Conservation (phyloP, 192 early-diverging fungal genomes). For the Entrophospora sp. region DNA sequence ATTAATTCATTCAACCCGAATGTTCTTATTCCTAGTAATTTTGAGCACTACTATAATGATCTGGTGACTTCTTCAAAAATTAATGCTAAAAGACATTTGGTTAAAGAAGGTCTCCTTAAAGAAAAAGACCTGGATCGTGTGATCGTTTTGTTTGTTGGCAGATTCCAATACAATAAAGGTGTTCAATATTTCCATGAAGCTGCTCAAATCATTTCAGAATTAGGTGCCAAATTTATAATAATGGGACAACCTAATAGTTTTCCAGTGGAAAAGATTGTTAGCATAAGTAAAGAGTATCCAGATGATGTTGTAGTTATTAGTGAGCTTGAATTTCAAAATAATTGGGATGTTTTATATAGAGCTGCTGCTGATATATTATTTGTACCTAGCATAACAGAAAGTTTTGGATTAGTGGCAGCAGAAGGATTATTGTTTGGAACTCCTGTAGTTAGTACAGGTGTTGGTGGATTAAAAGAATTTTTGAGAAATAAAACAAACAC, state of each 20-base stretch:
- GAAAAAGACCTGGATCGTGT: constrained; percentile 31
- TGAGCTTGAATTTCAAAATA: constrained; percentile 28
- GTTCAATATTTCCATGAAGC: constrained; percentile 37
- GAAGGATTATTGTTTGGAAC: constrained; percentile 50
- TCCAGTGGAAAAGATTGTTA: constrained; percentile 31
- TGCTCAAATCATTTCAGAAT: constrained; percentile 23
- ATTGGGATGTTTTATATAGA: constrained; percentile 40
- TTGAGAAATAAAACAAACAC: constrained; percentile 37
- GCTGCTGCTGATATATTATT: constrained; percentile 45
- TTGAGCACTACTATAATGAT: neutral
- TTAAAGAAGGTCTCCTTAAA: constrained; percentile 26
- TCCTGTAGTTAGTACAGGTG: constrained; percentile 40
- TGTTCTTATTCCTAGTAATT: neutral
- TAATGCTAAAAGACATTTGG: constrained; percentile 39
- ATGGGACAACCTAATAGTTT: constrained; percentile 48
- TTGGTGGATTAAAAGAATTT: constrained; percentile 45
- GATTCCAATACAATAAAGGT: constrained; percentile 52
- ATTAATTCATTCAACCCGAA: neutral
- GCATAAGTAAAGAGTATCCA: too few relatives aligned
- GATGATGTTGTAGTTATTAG: constrained; percentile 34
- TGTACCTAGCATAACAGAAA: constrained; percentile 45
- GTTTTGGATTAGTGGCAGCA: constrained; percentile 46
- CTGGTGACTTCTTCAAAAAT: constrained; percentile 29
- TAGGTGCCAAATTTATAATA: constrained; percentile 40
- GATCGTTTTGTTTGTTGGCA: constrained; percentile 42